Conservation (phyloP, 257 asterid species). For the Apocynum venetum region DNA sequence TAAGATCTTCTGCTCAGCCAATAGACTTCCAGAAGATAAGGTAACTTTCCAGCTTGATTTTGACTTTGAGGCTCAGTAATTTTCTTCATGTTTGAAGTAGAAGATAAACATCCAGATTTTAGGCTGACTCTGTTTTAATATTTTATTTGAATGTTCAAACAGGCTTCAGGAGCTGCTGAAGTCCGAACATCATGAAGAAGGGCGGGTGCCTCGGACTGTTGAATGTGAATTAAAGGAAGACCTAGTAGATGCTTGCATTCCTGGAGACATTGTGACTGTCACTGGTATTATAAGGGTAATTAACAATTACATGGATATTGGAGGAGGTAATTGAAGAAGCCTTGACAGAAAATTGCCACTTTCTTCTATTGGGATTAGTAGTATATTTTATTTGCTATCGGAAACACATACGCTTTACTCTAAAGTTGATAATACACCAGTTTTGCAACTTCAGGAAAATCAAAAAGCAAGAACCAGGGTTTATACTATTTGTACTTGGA, state of each 20-base stretch:
- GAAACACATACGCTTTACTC: too few relatives aligned
- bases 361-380: conserved; percentile 3
- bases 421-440: neutral
- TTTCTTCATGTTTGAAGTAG: conserved; percentile 3
- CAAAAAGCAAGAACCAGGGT: conserved; percentile 79
- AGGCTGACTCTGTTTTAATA: conserved; percentile 3
- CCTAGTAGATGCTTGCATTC: conserved; percentile 96
- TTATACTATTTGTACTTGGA: conserved; percentile 81
- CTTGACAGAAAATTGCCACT: neutral
- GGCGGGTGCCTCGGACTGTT: conserved; percentile 92
- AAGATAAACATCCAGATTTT: conserved; percentile 6
- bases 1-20: conserved; percentile 65
- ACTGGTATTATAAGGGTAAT: conserved; percentile 87
- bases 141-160: conserved; percentile 13
- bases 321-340: conserved; percentile 65
- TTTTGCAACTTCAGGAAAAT: conserved; percentile 58
- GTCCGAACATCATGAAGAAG: conserved; percentile 94
- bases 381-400: neutral
- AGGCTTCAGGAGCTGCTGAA: conserved; percentile 90
- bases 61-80: conserved; percentile 8
- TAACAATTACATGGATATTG: conserved; percentile 96
- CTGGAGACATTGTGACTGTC: conserved; percentile 92
- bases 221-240: conserved; percentile 94
- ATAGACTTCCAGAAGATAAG: conserved; percentile 95
- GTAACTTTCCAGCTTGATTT: conserved; percentile 27